Percentiles rank a stretch among this genome's conserved stretches.
These are phyloP conservation scores for Phytophthora hibernalis DNA, from an alignment of 352 stramenopile genomes.

Conservation along the genomic window DNA sequence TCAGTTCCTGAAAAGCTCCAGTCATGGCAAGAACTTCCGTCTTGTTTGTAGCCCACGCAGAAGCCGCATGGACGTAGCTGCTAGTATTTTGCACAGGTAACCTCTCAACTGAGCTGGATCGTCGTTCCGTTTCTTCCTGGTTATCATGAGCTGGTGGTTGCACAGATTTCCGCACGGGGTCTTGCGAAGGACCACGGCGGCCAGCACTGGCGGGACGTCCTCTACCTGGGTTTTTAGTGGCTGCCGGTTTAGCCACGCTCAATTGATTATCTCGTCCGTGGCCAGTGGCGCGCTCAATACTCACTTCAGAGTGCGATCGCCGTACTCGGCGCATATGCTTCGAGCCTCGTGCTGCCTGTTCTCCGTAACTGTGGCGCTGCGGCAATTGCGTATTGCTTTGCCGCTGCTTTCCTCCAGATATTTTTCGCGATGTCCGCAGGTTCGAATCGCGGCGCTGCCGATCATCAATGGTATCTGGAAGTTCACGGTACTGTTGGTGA, in stretches of 20 bases:
- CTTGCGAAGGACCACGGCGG: constrained; percentile 31
- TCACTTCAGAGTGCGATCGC: constrained; percentile 60
- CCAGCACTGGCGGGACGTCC: constrained; percentile 21
- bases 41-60: constrained; percentile 77
- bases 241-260: constrained; percentile 15
- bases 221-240: constrained; percentile 25
- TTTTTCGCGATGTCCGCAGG: constrained; percentile 41
- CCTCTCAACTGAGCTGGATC: constrained; percentile 56
- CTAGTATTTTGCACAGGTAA: constrained; percentile 57
- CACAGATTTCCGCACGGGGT: constrained; percentile 31
- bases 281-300: constrained; percentile 37
- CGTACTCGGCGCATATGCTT: constrained; percentile 48
- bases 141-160: constrained; percentile 30
- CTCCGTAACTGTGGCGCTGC: constrained; percentile 45
- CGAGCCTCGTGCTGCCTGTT: constrained; percentile 37
- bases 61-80: constrained; percentile 75
- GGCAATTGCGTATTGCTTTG: constrained; percentile 40
- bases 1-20: constrained; percentile 77
- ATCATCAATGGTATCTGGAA: constrained; percentile 44
- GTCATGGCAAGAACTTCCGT: constrained; percentile 80
- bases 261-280: constrained; percentile 23
- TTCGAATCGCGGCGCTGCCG: constrained; percentile 48
- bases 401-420: constrained; percentile 41
- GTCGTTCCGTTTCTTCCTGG: constrained; percentile 54
- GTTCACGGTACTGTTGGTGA: constrained; percentile 42